Percentiles rank a stretch among this genome's conserved stretches.
Evolutionary conservation across 192 early-diverging fungal species (phyloP).

Genomic region (Coemansia sp.): DNA sequence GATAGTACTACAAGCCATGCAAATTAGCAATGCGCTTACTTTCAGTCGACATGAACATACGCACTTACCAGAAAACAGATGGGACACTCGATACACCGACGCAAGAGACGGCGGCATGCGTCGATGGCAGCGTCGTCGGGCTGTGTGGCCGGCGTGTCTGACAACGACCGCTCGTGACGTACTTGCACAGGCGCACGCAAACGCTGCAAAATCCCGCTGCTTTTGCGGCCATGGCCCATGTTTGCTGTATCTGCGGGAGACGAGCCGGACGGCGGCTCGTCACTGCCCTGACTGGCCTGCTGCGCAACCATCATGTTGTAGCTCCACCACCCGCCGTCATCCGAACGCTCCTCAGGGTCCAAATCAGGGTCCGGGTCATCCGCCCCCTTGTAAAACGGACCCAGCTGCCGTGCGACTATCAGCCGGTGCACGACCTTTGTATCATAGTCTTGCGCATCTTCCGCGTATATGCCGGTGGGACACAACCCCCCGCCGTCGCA

Average conservation of each 20-base stretch:
- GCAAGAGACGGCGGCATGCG: slow-evolving; percentile 21
- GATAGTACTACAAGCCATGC: slow-evolving; percentile 62
- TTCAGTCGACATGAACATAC: too few species aligned
- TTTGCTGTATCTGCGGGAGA: too few species aligned
- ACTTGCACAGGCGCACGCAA: slow-evolving; percentile 4
- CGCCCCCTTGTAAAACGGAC: slow-evolving; percentile 87
- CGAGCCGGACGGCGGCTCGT: too few species aligned
- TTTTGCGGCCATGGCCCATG: slow-evolving; percentile 35
- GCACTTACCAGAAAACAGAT: slow-evolving; percentile 76
- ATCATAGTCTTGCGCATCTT: slow-evolving; percentile 77
- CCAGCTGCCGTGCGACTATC: slow-evolving; percentile 71
- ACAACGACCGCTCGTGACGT: slow-evolving; percentile 7
- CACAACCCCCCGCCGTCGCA: slow-evolving; percentile 66
- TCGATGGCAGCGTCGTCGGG: slow-evolving; percentile 8
- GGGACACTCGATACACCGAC: slow-evolving; percentile 80
- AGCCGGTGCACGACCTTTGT: slow-evolving; percentile 65
- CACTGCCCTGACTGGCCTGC: slow-evolving; percentile 16
- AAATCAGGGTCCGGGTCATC: slow-evolving; percentile 58
- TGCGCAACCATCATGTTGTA: slow-evolving; percentile 53
- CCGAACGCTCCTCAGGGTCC: not conserved
- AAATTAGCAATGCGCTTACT: too few species aligned
- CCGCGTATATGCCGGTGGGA: slow-evolving; percentile 69
- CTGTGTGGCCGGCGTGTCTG: not conserved
- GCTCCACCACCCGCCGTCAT: slow-evolving; percentile 53
- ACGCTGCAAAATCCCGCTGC: slow-evolving; percentile 48